Percentiles rank a stretch among this genome's conserved stretches.
Evolutionary conservation across 306 rosid genomes (phyloP).

Genomic region (Quercus berberidifolia): DNA sequence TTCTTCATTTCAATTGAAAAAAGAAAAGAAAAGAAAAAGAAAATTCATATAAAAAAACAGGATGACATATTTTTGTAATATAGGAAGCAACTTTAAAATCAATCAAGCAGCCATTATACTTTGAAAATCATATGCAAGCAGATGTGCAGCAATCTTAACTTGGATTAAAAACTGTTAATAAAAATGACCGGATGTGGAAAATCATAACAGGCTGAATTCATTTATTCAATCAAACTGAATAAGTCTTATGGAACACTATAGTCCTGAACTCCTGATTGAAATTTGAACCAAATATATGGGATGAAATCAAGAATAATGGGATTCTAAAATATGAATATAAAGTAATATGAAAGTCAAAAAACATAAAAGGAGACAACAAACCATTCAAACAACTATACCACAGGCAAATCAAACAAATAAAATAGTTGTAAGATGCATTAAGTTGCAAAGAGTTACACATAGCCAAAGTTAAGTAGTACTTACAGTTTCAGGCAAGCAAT

Average conservation of each 20-base stretch:
- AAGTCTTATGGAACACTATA: not conserved
- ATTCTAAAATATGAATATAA: not conserved
- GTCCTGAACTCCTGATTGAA: slow-evolving; percentile 10
- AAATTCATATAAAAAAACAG: too few species aligned
- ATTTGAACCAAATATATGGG: not conserved
- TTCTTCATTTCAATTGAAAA: too few species aligned
- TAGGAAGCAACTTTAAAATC: not conserved
- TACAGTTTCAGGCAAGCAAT: slow-evolving; percentile 92
- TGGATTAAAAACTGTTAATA: not conserved
- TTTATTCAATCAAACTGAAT: not conserved
- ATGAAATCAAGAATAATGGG: slow-evolving; percentile 5
- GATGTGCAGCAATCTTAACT: not conserved
- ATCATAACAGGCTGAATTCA: not conserved
- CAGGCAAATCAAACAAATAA: slow-evolving; percentile 1
- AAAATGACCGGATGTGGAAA: not conserved
- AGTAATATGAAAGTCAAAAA: not conserved
- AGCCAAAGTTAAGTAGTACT: slow-evolving; percentile 20
- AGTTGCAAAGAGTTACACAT: slow-evolving; percentile 7
- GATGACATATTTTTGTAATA: not conserved
- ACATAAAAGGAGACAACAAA: not conserved
- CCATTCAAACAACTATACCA: not conserved
- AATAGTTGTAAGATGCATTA: not conserved
- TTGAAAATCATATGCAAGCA: not conserved
- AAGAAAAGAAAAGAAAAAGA: too few species aligned
- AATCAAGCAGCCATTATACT: not conserved